Conservation (phyloP, 257 asterid genomes). For the Solanum piurae region DNA sequence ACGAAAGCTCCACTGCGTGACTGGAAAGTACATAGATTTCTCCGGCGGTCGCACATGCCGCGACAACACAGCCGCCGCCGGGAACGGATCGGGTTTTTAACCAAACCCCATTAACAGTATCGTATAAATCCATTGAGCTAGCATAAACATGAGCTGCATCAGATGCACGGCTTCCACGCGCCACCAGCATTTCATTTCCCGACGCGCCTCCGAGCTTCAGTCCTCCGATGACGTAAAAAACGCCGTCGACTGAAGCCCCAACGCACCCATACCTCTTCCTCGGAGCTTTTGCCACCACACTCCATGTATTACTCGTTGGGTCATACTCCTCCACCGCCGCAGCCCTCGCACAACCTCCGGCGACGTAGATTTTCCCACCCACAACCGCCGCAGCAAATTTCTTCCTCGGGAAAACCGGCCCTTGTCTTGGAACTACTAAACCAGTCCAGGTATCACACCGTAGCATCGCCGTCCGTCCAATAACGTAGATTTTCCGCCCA, state of each 20-base stretch:
- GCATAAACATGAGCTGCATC: slow-evolving; percentile 55
- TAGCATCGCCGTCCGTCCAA: slow-evolving; percentile 60
- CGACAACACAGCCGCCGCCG: slow-evolving; percentile 85
- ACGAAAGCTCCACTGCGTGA: slow-evolving; percentile 86
- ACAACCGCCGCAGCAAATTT: slow-evolving; percentile 74
- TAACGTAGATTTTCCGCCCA: slow-evolving; percentile 60
- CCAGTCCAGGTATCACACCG: slow-evolving; percentile 89
- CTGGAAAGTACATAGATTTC: slow-evolving; percentile 53
- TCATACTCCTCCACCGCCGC: slow-evolving; percentile 76
- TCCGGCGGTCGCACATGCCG: slow-evolving; percentile 55
- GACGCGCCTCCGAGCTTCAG: slow-evolving; percentile 39
- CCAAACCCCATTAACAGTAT: slow-evolving; percentile 57
- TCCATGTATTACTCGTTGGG: slow-evolving; percentile 52
- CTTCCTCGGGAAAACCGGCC: slow-evolving; percentile 47
- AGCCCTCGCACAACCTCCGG: slow-evolving; percentile 61
- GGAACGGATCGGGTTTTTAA: slow-evolving; percentile 60
- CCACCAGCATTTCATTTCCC: slow-evolving; percentile 8
- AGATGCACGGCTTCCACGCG: slow-evolving; percentile 21
- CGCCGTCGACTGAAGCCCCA: slow-evolving; percentile 67
- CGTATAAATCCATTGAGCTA: slow-evolving; percentile 76
- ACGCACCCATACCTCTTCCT: slow-evolving; percentile 69
- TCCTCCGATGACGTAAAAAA: slow-evolving; percentile 68
- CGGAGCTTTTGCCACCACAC: slow-evolving; percentile 49
- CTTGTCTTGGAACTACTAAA: slow-evolving; percentile 42
- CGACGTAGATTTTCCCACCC: slow-evolving; percentile 51